Evolutionary conservation across 2,329 filamentous ascomycete species (phyloP), one percentile per base, ranked within the genome.

Genomic region (Cercospora berteroae): DNA sequence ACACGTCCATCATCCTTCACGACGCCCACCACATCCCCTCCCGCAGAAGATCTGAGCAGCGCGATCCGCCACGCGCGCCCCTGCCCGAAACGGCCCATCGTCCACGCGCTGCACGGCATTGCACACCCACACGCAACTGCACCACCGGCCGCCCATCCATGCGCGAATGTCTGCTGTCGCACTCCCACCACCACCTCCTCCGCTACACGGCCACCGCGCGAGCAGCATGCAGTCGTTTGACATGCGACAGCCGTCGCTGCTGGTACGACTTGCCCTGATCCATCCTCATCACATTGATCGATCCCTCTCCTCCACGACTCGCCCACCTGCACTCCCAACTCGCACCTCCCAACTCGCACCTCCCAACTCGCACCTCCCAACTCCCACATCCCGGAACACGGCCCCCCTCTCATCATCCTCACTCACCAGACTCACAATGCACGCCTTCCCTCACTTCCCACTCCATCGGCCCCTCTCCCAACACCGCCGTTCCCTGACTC

Each of bases 221-320:
- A 63, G 56, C 62, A 63, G 57, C 62, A 68, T 68, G 66, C 66
- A 68, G 66, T 65, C 66, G 42, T 68, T 62, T 29, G 66, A 68
- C 57, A 65, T 60, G 66, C 66, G 66, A 60, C 62, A 65, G 56
- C 55, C 63, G 55, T 59, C 65, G 56, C 56, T 67, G 65, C 65
- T 63, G 61, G 61, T 63, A 67, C 61, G 60, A 59, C 20, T 36
- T 25, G 44, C 44, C 44, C 36, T 42, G 1, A 42, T 8, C 8
- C 36, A n/a, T 39, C 36, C 36, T 1, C 36, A n/a, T 42, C 36
- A 16, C 36, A n/a, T 42, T n/a, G 16, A 42, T 42, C 36, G 16
- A 42, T 42, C 36, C 4, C 36, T n/a, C 16, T n/a, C 3, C 36
- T n/a, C 2, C 36, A 42, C 36, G 16, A 42, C 36, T 23, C 23